phyloP scores from a whole-genome alignment of 805 yeast genomes.

The Saccharomycopsis microspora region DNA sequence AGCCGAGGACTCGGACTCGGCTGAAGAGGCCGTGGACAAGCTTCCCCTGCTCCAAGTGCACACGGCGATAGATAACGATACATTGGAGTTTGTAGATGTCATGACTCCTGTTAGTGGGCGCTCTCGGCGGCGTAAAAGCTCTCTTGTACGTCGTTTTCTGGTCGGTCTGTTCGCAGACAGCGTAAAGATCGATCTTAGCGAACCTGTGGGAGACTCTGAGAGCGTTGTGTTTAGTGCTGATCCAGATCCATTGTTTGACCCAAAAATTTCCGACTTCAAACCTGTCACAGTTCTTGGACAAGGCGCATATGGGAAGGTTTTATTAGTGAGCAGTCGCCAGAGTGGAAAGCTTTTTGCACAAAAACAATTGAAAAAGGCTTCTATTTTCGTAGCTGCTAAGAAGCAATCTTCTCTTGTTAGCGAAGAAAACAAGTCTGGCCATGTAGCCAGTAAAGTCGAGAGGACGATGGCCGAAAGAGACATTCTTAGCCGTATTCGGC shows the following conservation, averaged over 20 bases:
- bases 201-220: not conserved
- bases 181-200: slow-evolving; percentile 12
- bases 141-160: slow-evolving; percentile 12
- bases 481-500: slow-evolving; percentile 58
- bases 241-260: not conserved
- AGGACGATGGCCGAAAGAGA: slow-evolving; percentile 74
- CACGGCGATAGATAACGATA: not conserved
- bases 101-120: not conserved
- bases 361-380: slow-evolving; percentile 76
- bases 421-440: slow-evolving; percentile 5
- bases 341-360: slow-evolving; percentile 70
- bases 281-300: slow-evolving; percentile 71
- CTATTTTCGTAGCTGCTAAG: slow-evolving; percentile 40
- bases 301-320: slow-evolving; percentile 85
- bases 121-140: slow-evolving; percentile 7
- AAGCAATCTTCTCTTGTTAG: slow-evolving; percentile 15
- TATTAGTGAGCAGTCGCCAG: slow-evolving; percentile 54
- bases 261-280: slow-evolving; percentile 44
- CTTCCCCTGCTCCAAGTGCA: not conserved
- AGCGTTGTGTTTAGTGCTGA: not conserved
- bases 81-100: slow-evolving; percentile 11
- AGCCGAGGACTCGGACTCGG: not conserved
- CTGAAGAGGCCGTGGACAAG: not conserved
- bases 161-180: slow-evolving; percentile 16
- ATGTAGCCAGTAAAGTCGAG: slow-evolving; percentile 38